Base-by-base conservation (phyloP, 257 asterid genomes). In the Buddleja alternifolia region DNA sequence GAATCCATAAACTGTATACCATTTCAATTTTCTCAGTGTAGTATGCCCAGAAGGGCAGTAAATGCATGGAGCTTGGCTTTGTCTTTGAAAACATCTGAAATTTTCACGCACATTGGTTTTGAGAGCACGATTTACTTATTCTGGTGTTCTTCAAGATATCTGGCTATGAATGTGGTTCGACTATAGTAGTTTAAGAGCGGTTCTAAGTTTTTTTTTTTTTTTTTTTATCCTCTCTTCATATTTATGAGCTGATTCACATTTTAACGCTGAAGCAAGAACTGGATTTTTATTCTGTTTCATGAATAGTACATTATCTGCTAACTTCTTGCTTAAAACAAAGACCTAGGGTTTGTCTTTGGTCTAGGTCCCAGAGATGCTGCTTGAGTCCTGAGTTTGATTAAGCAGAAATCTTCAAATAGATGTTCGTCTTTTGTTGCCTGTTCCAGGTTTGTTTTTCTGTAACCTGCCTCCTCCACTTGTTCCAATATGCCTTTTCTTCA, bases 291-390 rank as follows among this genome's bases (percentile, higher is more conserved):
- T 29, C 69, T 61, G 40, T 69, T 20, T 53, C 32, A 32, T 21
- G 55, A 53, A 52, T 19, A 47, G 3, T 48, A 66, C 47, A 39
- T 23, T 70, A 41, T 63, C 54, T 60, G 65, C 32, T 66, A 60
- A 63, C 52, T 65, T 72, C 47, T 53, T 60, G 40, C 42, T 56
- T 25, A 24, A 59, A 51, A 59, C 60, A 68, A 24, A 61, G 40
- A 68, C 80, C 69, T 69, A 75, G 78, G 77, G 71, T 47, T 75
- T 57, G 67, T 75, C 56, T 71, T 46, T 66, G 66, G 64, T 66
- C 77, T 82, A 76, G 82, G 84, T 75, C 69, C 32, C 39, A n/a
- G 64, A 63, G 82, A 69, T 66, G 72, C 71, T 45, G 72, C 77
- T 64, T 71, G 77, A 78, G 70, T 76, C 67, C 59, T 57, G 52